phyloP scores from a whole-genome alignment of 176 grass and related monocot species.

The Carex cristatella region DNA sequence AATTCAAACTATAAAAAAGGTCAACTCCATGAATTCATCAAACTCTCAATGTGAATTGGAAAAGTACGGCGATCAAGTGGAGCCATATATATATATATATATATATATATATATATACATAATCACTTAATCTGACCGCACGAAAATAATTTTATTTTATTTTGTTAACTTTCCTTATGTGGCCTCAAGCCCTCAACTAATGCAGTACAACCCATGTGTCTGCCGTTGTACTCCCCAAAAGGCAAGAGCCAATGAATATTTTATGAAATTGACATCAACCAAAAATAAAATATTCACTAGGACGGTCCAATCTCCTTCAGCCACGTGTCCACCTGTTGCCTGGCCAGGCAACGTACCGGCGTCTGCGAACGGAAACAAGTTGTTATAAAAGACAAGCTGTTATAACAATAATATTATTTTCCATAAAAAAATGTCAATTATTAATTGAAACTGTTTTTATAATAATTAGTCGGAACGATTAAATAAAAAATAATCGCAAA shows the following conservation, averaged over 20 bases:
- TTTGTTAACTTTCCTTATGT: neutral
- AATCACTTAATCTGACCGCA: neutral
- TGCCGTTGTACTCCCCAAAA: neutral
- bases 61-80: neutral
- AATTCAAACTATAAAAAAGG: neutral
- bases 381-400: neutral
- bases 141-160: neutral
- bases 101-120: neutral
- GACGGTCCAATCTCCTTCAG: neutral
- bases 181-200: neutral
- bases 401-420: neutral
- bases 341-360: neutral
- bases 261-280: neutral
- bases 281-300: neutral
- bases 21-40: neutral
- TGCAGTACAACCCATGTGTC: neutral
- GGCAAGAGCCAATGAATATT: neutral
- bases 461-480: neutral
- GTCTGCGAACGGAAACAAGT: neutral
- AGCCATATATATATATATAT: too few species aligned
- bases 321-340: neutral
- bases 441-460: neutral
- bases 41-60: neutral
- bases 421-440: neutral
- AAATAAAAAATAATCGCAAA: neutral